phyloP scores from a whole-genome alignment of 371 early-diverging fungal species.

The Circinella minor region DNA sequence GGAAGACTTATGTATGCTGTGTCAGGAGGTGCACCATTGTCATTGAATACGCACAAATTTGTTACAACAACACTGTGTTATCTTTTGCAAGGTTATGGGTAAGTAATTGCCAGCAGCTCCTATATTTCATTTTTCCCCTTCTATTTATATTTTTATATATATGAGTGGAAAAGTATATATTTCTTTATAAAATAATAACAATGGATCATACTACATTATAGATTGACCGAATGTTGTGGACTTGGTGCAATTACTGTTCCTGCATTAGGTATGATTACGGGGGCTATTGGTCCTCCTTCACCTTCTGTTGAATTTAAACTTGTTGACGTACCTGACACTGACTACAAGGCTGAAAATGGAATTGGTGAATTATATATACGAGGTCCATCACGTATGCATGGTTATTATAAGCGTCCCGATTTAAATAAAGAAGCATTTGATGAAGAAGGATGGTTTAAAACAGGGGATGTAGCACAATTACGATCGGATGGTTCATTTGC shows the following conservation, averaged over 20 bases:
- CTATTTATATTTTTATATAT: no score
- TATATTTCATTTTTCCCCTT: background rate
- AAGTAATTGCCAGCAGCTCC: background rate
- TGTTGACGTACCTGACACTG: constrained; percentile 80
- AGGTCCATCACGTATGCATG: constrained; percentile 90
- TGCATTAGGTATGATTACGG: constrained; percentile 46
- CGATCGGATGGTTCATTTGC: constrained; percentile 70
- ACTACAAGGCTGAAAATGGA: constrained; percentile 73
- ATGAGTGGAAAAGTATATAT: no score
- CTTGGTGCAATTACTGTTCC: constrained; percentile 57
- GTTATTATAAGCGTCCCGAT: constrained; percentile 83
- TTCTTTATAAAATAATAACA: no score
- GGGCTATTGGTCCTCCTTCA: constrained; percentile 77
- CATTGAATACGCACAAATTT: constrained; percentile 84
- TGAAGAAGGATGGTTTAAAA: constrained; percentile 92
- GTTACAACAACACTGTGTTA: constrained; percentile 76
- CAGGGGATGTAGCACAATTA: constrained; percentile 93
- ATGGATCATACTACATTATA: constrained; percentile 1
- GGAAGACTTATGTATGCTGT: constrained; percentile 83
- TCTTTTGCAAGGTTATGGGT: constrained; percentile 84
- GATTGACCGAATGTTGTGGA: constrained; percentile 63
- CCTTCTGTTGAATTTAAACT: constrained; percentile 82
- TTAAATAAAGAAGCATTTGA: constrained; percentile 82
- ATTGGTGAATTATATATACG: constrained; percentile 87
- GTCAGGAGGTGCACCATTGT: constrained; percentile 95